These are phyloP conservation scores for Fagus sylvatica DNA, from an alignment of 306 rosid species.

Conservation along the genomic window DNA sequence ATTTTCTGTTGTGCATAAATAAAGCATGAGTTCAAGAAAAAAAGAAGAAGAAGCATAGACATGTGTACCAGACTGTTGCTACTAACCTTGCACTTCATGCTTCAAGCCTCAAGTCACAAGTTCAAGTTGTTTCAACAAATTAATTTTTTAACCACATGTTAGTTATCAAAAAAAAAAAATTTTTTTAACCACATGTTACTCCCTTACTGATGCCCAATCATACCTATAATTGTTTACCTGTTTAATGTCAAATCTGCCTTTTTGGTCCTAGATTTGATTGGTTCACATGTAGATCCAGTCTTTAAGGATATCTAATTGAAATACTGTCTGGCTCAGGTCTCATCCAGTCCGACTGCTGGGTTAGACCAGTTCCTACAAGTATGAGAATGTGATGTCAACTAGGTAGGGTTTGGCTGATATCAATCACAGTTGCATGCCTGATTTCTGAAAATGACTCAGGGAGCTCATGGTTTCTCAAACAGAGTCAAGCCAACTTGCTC, in stretches of 20 bases:
- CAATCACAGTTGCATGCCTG: too few species aligned
- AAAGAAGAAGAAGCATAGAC: not conserved
- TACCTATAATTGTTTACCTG: not conserved
- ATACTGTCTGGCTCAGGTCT: not conserved
- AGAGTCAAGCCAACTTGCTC: not conserved
- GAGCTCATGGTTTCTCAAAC: not conserved
- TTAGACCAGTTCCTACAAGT: not conserved
- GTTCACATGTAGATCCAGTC: not conserved
- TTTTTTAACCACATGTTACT: not conserved
- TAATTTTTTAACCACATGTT: not conserved
- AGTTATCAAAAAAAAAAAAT: too few species aligned
- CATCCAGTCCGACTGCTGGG: not conserved
- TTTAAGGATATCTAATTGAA: not conserved
- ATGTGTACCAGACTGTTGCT: not conserved
- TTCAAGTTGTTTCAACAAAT: not conserved
- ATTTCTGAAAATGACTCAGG: too few species aligned
- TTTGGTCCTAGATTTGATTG: not conserved
- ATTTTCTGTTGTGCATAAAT: not conserved
- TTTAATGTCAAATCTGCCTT: not conserved
- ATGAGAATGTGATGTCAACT: not conserved
- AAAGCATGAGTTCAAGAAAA: not conserved
- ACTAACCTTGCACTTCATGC: not conserved
- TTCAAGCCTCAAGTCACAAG: not conserved
- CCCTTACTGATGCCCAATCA: not conserved
- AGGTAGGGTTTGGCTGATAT: not conserved